A percentile compares a stretch with the other conserved stretches of the same genome.
Evolutionary conservation across 768 basidiomycete genomes (phyloP).

Genomic region (Amanita phalloides): DNA sequence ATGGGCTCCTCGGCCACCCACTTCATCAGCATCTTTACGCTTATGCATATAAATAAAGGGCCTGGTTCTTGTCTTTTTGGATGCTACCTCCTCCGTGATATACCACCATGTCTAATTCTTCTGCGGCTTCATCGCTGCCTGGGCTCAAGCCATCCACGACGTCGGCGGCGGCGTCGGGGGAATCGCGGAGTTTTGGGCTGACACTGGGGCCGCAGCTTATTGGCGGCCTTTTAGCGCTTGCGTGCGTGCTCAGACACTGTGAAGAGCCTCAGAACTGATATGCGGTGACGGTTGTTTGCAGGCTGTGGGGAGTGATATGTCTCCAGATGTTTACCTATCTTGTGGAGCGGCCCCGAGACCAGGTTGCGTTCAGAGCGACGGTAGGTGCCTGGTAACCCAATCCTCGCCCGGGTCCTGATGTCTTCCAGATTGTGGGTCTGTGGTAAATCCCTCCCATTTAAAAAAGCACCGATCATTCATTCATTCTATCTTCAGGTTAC

Average conservation of each 20-base stretch:
- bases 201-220: slow-evolving; percentile 46
- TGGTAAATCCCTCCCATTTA: not conserved
- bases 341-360: slow-evolving; percentile 23
- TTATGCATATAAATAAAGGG: too few relatives aligned
- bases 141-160: too few relatives aligned
- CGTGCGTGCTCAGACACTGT: slow-evolving; percentile 19
- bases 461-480: not conserved
- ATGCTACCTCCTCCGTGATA: too few relatives aligned
- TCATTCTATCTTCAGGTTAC: slow-evolving; percentile 22
- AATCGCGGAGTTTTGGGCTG: slow-evolving; percentile 22
- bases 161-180: not conserved
- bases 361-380: slow-evolving; percentile 1
- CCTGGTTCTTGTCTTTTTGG: too few relatives aligned
- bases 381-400: not conserved
- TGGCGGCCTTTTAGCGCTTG: slow-evolving; percentile 41
- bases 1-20: too few relatives aligned
- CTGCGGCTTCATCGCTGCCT: too few relatives aligned
- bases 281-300: slow-evolving; percentile 11
- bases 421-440: not conserved
- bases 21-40: too few relatives aligned
- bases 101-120: too few relatives aligned
- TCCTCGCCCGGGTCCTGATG: not conserved
- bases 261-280: not conserved
- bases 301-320: slow-evolving; percentile 50
- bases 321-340: slow-evolving; percentile 45